Evolutionary conservation across 805 yeast genomes (phyloP).

Genomic region (Candida adriatica): DNA sequence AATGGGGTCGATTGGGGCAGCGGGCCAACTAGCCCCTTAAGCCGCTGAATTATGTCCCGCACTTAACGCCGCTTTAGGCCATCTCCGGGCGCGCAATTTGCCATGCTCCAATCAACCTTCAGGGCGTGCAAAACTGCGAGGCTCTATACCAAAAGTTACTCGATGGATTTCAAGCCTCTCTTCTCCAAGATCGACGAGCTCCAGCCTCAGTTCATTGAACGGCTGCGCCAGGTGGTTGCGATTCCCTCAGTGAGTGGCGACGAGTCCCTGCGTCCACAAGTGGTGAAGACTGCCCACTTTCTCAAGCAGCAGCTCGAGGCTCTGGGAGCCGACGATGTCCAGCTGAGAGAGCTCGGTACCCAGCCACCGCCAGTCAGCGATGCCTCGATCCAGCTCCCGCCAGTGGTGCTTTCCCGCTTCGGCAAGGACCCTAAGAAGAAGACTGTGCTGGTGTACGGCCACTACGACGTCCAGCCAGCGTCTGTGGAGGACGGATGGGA

Average conservation of each 20-base stretch:
- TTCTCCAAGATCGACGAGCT: slow-evolving; percentile 50
- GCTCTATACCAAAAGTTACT: no score
- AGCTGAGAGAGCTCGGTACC: slow-evolving; percentile 73
- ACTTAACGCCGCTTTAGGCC: no score
- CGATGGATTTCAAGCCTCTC: slow-evolving; percentile 14
- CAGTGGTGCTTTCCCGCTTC: slow-evolving; percentile 84
- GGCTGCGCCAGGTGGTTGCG: slow-evolving; percentile 79
- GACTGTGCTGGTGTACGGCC: slow-evolving; percentile 90
- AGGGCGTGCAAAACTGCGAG: no score
- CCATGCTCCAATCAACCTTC: no score
- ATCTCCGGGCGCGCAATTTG: no score
- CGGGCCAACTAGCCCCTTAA: no score
- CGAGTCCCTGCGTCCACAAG: slow-evolving; percentile 80
- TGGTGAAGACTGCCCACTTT: slow-evolving; percentile 84
- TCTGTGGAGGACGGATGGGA: slow-evolving; percentile 88
- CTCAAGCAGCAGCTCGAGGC: slow-evolving; percentile 58
- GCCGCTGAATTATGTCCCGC: no score
- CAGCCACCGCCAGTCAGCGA: slow-evolving; percentile 89
- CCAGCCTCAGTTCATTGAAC: slow-evolving; percentile 64
- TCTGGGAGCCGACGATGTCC: slow-evolving; percentile 79
- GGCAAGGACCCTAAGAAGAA: slow-evolving; percentile 81
- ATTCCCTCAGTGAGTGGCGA: slow-evolving; percentile 95
- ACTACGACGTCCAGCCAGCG: slow-evolving; percentile 99
- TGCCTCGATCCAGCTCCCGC: slow-evolving; percentile 72
- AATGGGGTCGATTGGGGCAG: no score